A percentile compares a stretch with the other conserved stretches of the same genome.
Conservation (phyloP, 768 basidiomycete species). For the Calvatia gigantea region DNA sequence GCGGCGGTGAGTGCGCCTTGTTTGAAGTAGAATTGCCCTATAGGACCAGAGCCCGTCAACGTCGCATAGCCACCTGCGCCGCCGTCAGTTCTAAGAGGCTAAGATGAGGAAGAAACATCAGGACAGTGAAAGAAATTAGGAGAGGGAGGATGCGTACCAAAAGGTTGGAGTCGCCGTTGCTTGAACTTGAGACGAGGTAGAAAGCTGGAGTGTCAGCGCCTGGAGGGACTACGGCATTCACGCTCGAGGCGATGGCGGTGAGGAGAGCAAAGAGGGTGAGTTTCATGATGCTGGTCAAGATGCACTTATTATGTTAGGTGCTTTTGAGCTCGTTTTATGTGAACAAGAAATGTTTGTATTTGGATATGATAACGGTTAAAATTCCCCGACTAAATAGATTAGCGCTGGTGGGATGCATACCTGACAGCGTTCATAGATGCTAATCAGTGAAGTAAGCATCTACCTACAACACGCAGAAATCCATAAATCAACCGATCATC, state of each 20-base stretch:
- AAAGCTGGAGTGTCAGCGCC: slow-evolving; percentile 30
- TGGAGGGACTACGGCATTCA: slow-evolving; percentile 18
- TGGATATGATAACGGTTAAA: too few relatives aligned
- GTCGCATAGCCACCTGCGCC: slow-evolving; percentile 21
- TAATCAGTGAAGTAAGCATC: too few relatives aligned
- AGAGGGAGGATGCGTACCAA: slow-evolving; percentile 20
- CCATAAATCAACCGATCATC: too few relatives aligned
- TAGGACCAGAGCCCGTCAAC: slow-evolving; percentile 22
- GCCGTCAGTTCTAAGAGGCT: slow-evolving; percentile 28
- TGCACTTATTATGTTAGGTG: background rate
- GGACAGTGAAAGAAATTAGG: background rate
- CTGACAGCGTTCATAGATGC: too few relatives aligned
- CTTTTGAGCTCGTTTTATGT: background rate
- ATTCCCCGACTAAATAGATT: too few relatives aligned
- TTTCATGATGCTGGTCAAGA: slow-evolving; percentile 6
- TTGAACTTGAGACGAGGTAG: slow-evolving; percentile 27
- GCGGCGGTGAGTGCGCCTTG: slow-evolving; percentile 21
- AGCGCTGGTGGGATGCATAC: too few relatives aligned
- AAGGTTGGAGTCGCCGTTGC: slow-evolving; percentile 11
- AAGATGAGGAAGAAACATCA: background rate
- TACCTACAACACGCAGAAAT: too few relatives aligned
- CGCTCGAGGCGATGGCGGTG: slow-evolving; percentile 10
- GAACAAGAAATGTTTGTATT: too few relatives aligned
- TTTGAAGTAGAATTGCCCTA: slow-evolving; percentile 30
- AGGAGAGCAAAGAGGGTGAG: slow-evolving; percentile 9